These are phyloP conservation scores for Fusarium coicis DNA, from an alignment of 2,329 filamentous ascomycete genomes.

Conservation along the genomic window DNA sequence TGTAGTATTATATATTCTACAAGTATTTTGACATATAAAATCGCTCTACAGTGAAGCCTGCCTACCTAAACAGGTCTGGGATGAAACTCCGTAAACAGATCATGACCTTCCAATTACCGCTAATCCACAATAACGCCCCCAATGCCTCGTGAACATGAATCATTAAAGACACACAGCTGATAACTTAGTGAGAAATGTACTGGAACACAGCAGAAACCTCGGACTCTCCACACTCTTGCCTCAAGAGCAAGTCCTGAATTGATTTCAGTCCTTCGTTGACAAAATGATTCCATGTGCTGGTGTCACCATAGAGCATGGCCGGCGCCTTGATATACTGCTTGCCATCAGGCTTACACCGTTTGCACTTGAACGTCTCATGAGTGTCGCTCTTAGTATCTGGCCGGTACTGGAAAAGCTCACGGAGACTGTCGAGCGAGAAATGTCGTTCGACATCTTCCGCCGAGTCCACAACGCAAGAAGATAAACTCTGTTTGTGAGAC, in stretches of 20 bases:
- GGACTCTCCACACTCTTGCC: conserved; percentile 82
- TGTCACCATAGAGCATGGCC: conserved; percentile 97
- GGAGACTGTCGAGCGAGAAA: conserved; percentile 89
- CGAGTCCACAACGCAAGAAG: conserved; percentile 94
- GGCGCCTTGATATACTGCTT: conserved; percentile 89
- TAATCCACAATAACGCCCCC: conserved; percentile 27
- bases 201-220: conserved; percentile 97
- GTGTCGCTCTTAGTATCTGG: conserved; percentile 89
- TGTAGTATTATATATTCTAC: background rate
- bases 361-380: conserved; percentile 99
- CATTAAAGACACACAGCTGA: conserved; percentile 3
- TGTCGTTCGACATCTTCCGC: conserved; percentile 97
- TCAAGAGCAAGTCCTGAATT: conserved; percentile 90
- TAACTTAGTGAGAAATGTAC: conserved; percentile 87
- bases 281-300: conserved; percentile 99
- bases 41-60: background rate
- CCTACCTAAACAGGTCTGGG: background rate
- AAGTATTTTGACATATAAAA: background rate
- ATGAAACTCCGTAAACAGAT: conserved; percentile 14
- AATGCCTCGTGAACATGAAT: conserved; percentile 21
- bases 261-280: conserved; percentile 79
- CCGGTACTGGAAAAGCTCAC: conserved; percentile 94
- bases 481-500: conserved; percentile 96
- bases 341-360: conserved; percentile 89
- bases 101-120: background rate